Percentiles rank a stretch among this genome's conserved stretches.
These are phyloP conservation scores for Alternaria arbusti DNA, from an alignment of 2,329 filamentous ascomycete genomes.

Conservation along the genomic window DNA sequence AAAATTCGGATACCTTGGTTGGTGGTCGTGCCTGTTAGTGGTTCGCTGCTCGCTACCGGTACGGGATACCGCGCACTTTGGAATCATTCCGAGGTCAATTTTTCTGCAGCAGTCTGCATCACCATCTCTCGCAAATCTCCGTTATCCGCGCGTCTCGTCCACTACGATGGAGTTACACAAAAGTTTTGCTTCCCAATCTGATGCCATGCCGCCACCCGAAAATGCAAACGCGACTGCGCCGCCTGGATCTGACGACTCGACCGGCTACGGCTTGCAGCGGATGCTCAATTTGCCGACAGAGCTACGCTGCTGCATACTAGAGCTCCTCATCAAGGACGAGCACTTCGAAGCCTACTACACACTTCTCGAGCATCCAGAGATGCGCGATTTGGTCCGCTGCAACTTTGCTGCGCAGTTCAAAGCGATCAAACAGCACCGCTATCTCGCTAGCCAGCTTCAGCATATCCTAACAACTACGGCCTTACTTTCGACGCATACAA, in stretches of 20 bases:
- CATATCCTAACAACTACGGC: neutral
- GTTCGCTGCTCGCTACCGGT: neutral
- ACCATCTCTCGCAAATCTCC: neutral
- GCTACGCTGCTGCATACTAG: neutral
- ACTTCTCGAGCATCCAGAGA: neutral
- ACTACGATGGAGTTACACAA: neutral
- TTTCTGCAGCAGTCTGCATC: neutral
- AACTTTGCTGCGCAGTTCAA: slow-evolving; percentile 1
- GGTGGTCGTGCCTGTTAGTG: neutral
- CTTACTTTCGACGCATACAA: neutral
- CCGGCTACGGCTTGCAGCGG: neutral
- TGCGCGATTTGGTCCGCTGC: slow-evolving; percentile 2
- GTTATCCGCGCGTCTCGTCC: accelerated
- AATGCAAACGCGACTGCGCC: neutral
- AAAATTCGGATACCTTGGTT: neutral
- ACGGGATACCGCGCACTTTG: neutral
- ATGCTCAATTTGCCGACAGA: neutral
- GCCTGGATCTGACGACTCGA: neutral
- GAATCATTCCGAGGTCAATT: neutral
- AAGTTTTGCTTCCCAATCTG: neutral
- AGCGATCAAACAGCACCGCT: neutral
- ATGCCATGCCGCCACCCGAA: neutral
- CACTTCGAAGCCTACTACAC: neutral
- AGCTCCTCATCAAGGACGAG: neutral
- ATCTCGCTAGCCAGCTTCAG: slow-evolving; percentile 1